Conservation (phyloP, 1,139 yeast genomes). For the Waltiozyma sp. region DNA sequence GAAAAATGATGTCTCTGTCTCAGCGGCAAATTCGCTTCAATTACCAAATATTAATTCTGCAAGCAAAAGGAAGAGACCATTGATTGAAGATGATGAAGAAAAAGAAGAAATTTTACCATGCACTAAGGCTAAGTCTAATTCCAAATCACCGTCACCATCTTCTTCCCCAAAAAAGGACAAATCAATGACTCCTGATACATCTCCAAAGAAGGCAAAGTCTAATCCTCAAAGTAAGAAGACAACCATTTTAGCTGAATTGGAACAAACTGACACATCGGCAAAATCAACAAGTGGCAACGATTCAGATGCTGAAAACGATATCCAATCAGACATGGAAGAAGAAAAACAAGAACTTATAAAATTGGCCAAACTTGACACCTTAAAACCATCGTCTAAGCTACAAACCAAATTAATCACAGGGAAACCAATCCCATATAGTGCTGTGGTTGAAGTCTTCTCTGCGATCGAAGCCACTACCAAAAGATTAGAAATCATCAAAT, state of each 20-base stretch:
- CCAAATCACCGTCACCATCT: not conserved
- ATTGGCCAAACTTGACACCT: not conserved
- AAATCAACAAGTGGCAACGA: too few relatives aligned
- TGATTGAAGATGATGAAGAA: not conserved
- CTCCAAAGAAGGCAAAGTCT: not conserved
- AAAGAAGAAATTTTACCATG: not conserved
- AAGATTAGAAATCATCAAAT: conserved; percentile 66
- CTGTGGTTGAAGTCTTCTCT: conserved; percentile 60
- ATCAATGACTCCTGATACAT: not conserved
- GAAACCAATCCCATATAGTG: conserved; percentile 44
- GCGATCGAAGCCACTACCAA: conserved; percentile 70
- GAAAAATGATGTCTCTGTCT: not conserved
- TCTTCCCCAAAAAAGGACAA: not conserved
- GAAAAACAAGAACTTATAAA: conserved; percentile 1
- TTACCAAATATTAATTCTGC: too few relatives aligned
- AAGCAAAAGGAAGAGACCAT: not conserved
- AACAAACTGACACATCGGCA: too few relatives aligned
- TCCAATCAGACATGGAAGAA: not conserved
- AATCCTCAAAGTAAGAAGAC: conserved; percentile 2
- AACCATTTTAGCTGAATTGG: not conserved
- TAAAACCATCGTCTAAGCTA: conserved; percentile 1
- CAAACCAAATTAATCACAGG: conserved; percentile 3
- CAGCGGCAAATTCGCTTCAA: not conserved
- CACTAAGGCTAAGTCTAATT: not conserved
- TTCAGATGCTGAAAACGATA: not conserved